A percentile compares a stretch with the other conserved stretches of the same genome.
phyloP scores from a whole-genome alignment of 495 filamentous ascomycete species.

The Hypoxylon crocopeplum region DNA sequence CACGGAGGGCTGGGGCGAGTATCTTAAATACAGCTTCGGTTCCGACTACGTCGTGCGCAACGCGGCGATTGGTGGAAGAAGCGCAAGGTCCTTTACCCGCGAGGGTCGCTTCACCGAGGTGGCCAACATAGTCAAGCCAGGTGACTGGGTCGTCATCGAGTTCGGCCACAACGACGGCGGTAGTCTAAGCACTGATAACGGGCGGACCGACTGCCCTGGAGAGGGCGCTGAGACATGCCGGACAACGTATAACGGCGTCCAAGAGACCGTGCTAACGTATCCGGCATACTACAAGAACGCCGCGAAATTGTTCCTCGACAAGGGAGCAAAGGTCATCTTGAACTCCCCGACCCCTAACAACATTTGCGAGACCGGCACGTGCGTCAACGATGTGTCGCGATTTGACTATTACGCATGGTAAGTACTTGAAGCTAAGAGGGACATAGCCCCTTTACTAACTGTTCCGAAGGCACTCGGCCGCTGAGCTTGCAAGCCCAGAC shows the following conservation, averaged over 20 bases:
- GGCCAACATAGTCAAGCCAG: slow-evolving; percentile 41
- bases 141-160: slow-evolving; percentile 59
- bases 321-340: slow-evolving; percentile 66
- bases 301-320: slow-evolving; percentile 54
- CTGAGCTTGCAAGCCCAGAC: slow-evolving; percentile 38
- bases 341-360: slow-evolving; percentile 62
- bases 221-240: slow-evolving; percentile 63
- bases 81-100: slow-evolving; percentile 52
- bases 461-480: slow-evolving; percentile 44
- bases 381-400: slow-evolving; percentile 48
- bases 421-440: slow-evolving; percentile 4
- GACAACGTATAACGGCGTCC: slow-evolving; percentile 52
- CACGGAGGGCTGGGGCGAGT: slow-evolving; percentile 50
- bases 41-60: slow-evolving; percentile 46
- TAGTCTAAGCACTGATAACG: slow-evolving; percentile 53
- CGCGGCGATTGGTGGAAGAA: slow-evolving; percentile 52
- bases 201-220: slow-evolving; percentile 63
- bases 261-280: slow-evolving; percentile 65
- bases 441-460: slow-evolving; percentile 30
- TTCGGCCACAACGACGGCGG: slow-evolving; percentile 58
- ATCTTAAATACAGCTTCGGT: slow-evolving; percentile 42
- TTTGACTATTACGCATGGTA: slow-evolving; percentile 59
- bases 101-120: slow-evolving; percentile 53
- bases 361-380: slow-evolving; percentile 61
- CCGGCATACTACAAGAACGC: slow-evolving; percentile 65